Base-by-base conservation (phyloP, 768 basidiomycete genomes). In the Clitopilus hobsonii region DNA sequence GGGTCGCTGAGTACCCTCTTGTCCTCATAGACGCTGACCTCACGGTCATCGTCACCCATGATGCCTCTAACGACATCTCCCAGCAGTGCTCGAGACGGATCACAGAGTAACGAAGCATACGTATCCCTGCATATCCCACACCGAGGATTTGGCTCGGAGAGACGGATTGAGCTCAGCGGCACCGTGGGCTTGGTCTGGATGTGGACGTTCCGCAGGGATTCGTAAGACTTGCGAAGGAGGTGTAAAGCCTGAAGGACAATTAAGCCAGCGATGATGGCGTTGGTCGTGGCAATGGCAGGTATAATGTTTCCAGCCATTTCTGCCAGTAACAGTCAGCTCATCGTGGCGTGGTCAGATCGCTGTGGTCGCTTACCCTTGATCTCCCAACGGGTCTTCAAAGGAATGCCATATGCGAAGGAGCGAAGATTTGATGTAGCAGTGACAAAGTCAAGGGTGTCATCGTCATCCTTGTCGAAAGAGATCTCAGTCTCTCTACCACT, bases 261-360 rank as follows among this genome's bases (percentile, higher is more conserved):
- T 32, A 96, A 75, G 0, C 96, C 97, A 0, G 97, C 89, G 60
- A 98, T 85, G 69, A 99, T 91, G 8, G 97, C 97, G 67, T 99
- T 99, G 22, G 97, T 99, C 3, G 97, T 99, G 4, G 97, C 97
- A 63, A 99, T 98, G 1, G 97, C 97, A 5, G 97, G 97, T 59
- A 98, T 99, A 63, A 99, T 98, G 70, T 99, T 99, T 8, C 97
- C 97, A 0, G 97, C 97, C 92, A 98, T 98, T 71, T 98, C 95
- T 96, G 68, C 20, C 22, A n/a, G 32, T 3, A 29, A 38, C n/a
- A 14, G 22, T 51, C 23, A 51, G 48, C 23, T 27, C 22, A n/a
- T n/a, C 0, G 7, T 5, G 11, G 23, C 20, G 36, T 18, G 13
- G n/a, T 36, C 29, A 28, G 45, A 20, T 22, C 5, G 28, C 22